Conservation (phyloP, 805 yeast species). For the Blastobotrys attinorum region DNA sequence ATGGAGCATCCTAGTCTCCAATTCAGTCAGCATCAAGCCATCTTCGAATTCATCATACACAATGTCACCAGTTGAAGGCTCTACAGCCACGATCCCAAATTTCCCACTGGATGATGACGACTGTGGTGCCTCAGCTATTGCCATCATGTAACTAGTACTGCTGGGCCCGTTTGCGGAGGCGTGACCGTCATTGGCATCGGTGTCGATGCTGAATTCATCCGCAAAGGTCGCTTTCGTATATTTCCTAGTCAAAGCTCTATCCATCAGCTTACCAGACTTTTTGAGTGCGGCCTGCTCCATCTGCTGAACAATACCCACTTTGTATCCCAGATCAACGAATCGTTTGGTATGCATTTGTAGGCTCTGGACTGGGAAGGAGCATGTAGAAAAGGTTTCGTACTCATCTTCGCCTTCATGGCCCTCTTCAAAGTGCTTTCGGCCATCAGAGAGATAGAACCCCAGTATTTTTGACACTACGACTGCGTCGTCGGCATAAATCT, state of each 20-base stretch:
- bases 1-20: slow-evolving; percentile 69
- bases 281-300: slow-evolving; percentile 73
- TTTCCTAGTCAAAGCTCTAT: slow-evolving; percentile 58
- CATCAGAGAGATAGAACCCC: slow-evolving; percentile 61
- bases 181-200: neutral
- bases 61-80: slow-evolving; percentile 69
- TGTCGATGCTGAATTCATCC: slow-evolving; percentile 32
- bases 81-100: slow-evolving; percentile 51
- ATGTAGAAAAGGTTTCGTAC: slow-evolving; percentile 63
- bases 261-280: slow-evolving; percentile 49
- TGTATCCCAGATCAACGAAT: slow-evolving; percentile 60
- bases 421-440: slow-evolving; percentile 48
- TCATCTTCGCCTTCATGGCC: slow-evolving; percentile 38
- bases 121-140: slow-evolving; percentile 11
- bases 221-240: slow-evolving; percentile 81
- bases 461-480: slow-evolving; percentile 49
- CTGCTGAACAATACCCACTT: slow-evolving; percentile 84
- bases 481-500: slow-evolving; percentile 83
- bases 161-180: neutral
- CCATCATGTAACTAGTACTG: slow-evolving; percentile 21
- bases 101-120: slow-evolving; percentile 9
- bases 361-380: slow-evolving; percentile 74
- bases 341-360: slow-evolving; percentile 71
- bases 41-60: slow-evolving; percentile 67
- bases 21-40: slow-evolving; percentile 43